phyloP scores from a whole-genome alignment of 768 basidiomycete genomes.

The Lentinula boryana region DNA sequence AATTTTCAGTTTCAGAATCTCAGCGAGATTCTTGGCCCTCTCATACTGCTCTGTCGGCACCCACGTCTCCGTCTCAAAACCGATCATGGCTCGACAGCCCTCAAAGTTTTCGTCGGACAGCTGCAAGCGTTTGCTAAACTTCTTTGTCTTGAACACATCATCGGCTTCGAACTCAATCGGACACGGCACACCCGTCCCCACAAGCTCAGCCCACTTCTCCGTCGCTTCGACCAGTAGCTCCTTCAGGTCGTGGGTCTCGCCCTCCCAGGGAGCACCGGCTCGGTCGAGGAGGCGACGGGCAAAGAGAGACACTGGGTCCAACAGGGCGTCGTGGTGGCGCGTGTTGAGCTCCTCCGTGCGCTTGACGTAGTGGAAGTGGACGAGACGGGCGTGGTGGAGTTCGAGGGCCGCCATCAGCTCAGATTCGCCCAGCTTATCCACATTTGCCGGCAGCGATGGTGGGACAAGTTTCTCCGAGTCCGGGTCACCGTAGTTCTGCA shows the following conservation, averaged over 20 bases:
- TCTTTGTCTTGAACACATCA: slow-evolving; percentile 18
- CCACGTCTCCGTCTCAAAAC: slow-evolving; percentile 35
- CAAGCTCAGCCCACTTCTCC: slow-evolving; percentile 22
- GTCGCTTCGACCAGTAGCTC: slow-evolving; percentile 36
- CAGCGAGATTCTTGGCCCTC: slow-evolving; percentile 24
- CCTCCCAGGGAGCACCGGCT: slow-evolving; percentile 44
- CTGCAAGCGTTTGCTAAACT: slow-evolving; percentile 25
- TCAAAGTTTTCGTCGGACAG: slow-evolving; percentile 25
- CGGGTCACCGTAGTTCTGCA: slow-evolving; percentile 43
- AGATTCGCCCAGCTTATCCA: slow-evolving; percentile 33
- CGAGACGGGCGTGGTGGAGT: slow-evolving; percentile 39
- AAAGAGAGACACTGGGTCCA: slow-evolving; percentile 29
- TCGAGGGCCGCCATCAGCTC: slow-evolving; percentile 23
- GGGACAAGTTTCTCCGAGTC: slow-evolving; percentile 29
- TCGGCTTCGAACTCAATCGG: slow-evolving; percentile 34
- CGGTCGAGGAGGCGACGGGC: slow-evolving; percentile 35
- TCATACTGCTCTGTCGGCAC: slow-evolving; percentile 36
- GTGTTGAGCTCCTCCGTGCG: slow-evolving; percentile 39
- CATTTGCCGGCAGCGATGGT: slow-evolving; percentile 38
- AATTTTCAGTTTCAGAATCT: slow-evolving; percentile 27
- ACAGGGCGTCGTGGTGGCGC: slow-evolving; percentile 32
- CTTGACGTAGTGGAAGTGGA: slow-evolving; percentile 44
- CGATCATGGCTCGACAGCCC: slow-evolving; percentile 19
- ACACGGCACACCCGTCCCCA: slow-evolving; percentile 32
- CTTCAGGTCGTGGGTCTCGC: slow-evolving; percentile 43